These are phyloP conservation scores for Syzygium aqueum DNA, from an alignment of 345 rosid species.

Conservation along the genomic window DNA sequence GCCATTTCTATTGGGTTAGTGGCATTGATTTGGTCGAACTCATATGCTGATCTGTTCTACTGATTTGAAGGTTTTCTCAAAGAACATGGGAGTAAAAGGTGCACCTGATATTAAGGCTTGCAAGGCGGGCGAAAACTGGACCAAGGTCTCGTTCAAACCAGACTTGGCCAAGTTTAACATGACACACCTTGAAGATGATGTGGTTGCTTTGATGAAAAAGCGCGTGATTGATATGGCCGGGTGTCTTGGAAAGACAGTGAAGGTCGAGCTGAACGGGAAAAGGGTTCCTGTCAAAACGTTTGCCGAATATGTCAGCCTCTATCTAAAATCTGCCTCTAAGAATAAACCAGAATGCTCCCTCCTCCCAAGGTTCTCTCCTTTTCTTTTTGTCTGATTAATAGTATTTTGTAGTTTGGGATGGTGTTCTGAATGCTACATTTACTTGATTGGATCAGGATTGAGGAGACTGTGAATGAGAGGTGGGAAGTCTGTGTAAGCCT, in stretches of 20 bases:
- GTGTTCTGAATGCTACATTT: not conserved
- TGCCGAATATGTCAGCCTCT: constrained; percentile 66
- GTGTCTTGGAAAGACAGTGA: constrained; percentile 86
- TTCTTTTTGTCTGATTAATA: not conserved
- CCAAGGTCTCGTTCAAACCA: constrained; percentile 82
- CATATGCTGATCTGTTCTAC: not conserved
- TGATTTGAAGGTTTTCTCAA: constrained; percentile 56
- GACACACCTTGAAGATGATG: constrained; percentile 79
- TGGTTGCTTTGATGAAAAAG: constrained; percentile 87
- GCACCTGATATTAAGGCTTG: constrained; percentile 68
- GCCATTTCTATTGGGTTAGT: not conserved
- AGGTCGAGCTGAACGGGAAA: constrained; percentile 77
- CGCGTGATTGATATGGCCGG: constrained; percentile 90
- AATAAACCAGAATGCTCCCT: constrained; percentile 18
- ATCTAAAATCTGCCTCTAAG: constrained; percentile 43
- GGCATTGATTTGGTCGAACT: not conserved
- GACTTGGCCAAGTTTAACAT: constrained; percentile 76
- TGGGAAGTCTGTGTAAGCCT: constrained; percentile 86
- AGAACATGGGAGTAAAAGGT: constrained; percentile 86
- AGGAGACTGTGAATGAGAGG: constrained; percentile 66
- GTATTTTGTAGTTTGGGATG: not conserved
- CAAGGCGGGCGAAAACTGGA: constrained; percentile 75
- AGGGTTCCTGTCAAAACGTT: constrained; percentile 70
- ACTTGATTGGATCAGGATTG: constrained; percentile 32
- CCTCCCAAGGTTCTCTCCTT: constrained; percentile 43